Percentiles rank a stretch among this genome's conserved stretches.
Conservation (phyloP, 768 basidiomycete species). For the Zangia roseola region DNA sequence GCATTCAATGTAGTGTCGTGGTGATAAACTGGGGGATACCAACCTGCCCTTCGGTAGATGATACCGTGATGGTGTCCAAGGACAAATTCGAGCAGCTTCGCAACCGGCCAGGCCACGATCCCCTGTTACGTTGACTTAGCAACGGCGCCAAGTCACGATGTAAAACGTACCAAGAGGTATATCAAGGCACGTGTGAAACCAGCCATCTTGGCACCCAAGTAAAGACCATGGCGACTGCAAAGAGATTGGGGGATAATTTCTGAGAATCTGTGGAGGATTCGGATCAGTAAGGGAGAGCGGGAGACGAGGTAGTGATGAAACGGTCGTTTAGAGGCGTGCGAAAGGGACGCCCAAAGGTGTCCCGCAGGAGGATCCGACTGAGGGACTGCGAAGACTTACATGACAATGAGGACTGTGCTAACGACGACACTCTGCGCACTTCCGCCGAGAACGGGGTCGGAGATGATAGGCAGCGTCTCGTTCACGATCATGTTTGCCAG, state of each 20-base stretch:
- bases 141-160: neutral
- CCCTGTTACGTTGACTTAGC: slow-evolving; percentile 41
- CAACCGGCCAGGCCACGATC: slow-evolving; percentile 80
- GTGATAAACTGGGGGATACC: neutral
- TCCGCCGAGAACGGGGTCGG: slow-evolving; percentile 77
- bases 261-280: slow-evolving; percentile 59
- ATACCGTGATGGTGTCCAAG: slow-evolving; percentile 88
- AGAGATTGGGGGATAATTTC: slow-evolving; percentile 92
- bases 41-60: slow-evolving; percentile 77
- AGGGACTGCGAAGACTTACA: slow-evolving; percentile 50
- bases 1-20: neutral
- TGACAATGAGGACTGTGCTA: slow-evolving; percentile 83
- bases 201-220: slow-evolving; percentile 86
- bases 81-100: slow-evolving; percentile 73
- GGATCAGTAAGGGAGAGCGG: neutral
- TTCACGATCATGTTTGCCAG: slow-evolving; percentile 92
- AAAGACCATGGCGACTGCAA: slow-evolving; percentile 89
- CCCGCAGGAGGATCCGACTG: neutral
- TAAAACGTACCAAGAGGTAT: slow-evolving; percentile 52
- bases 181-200: slow-evolving; percentile 65
- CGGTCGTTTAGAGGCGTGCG: too few relatives aligned
- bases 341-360: too few relatives aligned
- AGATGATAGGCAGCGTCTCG: slow-evolving; percentile 82
- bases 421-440: slow-evolving; percentile 75
- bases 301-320: neutral